Evolutionary conservation across 2,329 filamentous ascomycete species (phyloP).

Genomic region (Curvularia verruculosa): DNA sequence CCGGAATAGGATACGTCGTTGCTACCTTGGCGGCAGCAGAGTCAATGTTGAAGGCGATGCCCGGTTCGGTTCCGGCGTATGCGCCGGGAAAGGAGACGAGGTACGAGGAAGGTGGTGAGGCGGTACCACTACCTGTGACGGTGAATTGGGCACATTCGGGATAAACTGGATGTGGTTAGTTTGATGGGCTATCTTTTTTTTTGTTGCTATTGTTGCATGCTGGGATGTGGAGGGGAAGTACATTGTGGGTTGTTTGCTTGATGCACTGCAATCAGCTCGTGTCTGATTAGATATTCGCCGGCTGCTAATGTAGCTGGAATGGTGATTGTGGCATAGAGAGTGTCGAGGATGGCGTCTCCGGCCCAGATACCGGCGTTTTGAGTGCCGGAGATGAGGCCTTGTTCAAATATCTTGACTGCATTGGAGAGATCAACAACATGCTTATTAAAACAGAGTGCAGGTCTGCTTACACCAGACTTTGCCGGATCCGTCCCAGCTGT

Average conservation of each 20-base stretch:
- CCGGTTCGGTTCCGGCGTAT: slow-evolving; percentile 53
- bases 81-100: slow-evolving; percentile 54
- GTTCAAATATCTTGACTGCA: slow-evolving; percentile 62
- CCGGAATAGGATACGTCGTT: slow-evolving; percentile 36
- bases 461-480: slow-evolving; percentile 53
- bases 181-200: not conserved
- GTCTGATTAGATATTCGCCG: slow-evolving; percentile 63
- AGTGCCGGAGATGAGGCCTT: slow-evolving; percentile 55
- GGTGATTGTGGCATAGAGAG: slow-evolving; percentile 57
- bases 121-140: slow-evolving; percentile 58
- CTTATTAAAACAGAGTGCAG: too few relatives aligned
- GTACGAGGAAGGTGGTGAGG: slow-evolving; percentile 48
- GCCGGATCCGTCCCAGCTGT: slow-evolving; percentile 57
- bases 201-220: too few relatives aligned
- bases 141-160: slow-evolving; percentile 63
- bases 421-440: slow-evolving; percentile 23
- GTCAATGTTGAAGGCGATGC: slow-evolving; percentile 49
- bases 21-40: slow-evolving; percentile 31
- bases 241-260: slow-evolving; percentile 59
- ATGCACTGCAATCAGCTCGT: slow-evolving; percentile 64
- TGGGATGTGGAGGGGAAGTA: slow-evolving; percentile 7
- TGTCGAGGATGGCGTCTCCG: slow-evolving; percentile 54
- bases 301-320: slow-evolving; percentile 57
- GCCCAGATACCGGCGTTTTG: slow-evolving; percentile 58
- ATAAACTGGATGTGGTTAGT: slow-evolving; percentile 54